A percentile compares a stretch with the other conserved stretches of the same genome.
phyloP scores from a whole-genome alignment of 2,329 filamentous ascomycete species.

The Didymella segeticola region DNA sequence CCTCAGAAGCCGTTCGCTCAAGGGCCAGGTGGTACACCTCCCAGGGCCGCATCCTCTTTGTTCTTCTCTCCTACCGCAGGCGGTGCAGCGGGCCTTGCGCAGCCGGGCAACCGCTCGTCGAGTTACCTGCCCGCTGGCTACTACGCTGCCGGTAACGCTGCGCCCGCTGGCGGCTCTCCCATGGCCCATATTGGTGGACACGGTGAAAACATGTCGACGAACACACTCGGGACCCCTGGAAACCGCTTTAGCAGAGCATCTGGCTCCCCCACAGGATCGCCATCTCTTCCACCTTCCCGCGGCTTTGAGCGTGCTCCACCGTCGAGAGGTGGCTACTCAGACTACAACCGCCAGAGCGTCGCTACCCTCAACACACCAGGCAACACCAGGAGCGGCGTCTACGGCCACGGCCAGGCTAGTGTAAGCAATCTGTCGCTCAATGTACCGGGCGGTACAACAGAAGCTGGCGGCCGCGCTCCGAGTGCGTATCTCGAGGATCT shows the following conservation, averaged over 20 bases:
- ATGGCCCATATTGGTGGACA: conserved; percentile 54
- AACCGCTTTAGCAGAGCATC: conserved; percentile 45
- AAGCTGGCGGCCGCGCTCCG: conserved; percentile 73
- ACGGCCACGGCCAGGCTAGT: conserved; percentile 52
- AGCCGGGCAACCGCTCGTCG: conserved; percentile 68
- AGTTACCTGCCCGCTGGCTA: conserved; percentile 90
- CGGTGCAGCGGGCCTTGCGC: conserved; percentile 55
- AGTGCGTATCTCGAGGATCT: conserved; percentile 91
- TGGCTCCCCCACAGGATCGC: conserved; percentile 43
- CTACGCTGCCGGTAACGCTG: conserved; percentile 74
- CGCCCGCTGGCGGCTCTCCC: conserved; percentile 44
- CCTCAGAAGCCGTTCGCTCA: conserved; percentile 41
- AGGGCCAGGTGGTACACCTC: conserved; percentile 30
- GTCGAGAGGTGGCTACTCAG: conserved; percentile 40
- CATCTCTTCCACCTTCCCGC: conserved; percentile 45
- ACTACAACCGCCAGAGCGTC: conserved; percentile 48
- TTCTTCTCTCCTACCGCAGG: conserved; percentile 96
- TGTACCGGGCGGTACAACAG: conserved; percentile 55
- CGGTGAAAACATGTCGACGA: conserved; percentile 39
- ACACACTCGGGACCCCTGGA: conserved; percentile 38
- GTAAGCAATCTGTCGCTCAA: conserved; percentile 71
- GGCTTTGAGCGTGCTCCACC: conserved; percentile 46
- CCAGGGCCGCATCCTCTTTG: conserved; percentile 60
- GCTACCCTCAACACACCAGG: conserved; percentile 43
- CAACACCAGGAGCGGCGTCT: conserved; percentile 39